Base-by-base conservation (phyloP, 2,329 filamentous ascomycete genomes). In the Trichoderma simmonsii region DNA sequence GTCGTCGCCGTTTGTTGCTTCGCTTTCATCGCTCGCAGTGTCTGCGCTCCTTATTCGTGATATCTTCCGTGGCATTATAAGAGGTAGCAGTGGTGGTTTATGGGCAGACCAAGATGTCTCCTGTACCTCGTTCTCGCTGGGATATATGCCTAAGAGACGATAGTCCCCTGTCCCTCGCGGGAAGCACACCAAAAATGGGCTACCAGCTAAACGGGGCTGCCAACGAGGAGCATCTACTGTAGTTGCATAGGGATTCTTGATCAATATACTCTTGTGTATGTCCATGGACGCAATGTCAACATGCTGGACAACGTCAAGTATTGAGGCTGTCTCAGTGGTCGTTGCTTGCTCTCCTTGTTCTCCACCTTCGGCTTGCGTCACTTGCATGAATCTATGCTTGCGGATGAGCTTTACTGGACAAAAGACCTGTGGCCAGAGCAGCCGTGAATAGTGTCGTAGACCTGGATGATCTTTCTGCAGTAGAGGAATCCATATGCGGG, bases 201-300 rank as follows among this genome's bases (percentile, higher is more conserved):
- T 73, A 51, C 63, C 64, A 66, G 21, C 51, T 21, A 67, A 62
- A 15, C 62, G 61, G n/a, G 70, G 63, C 18, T 72, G 69, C 63
- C 64, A 72, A 15, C 51, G 24, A 18, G 70, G 63, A 8, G 67
- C 48, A 32, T 39, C 24, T 6, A 73, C 21, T 7, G 59, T 72
- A 32, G 69, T 62, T 18, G 70, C 70, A 34, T 63, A 71, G 8
- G 72, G 64, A 59, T 72, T 72, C 11, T 69, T 71, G 18, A 73
- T 73, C 12, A 71, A 15, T 14, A 73, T 73, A 26, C 36, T 67
- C 24, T 30, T 21, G 26, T 65, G 60, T 51, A 43, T 67, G 12
- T 56, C 63, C 21, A 63, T 71, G 12, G 72, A 61, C 3, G 71
- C 61, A 24, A 59, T n/a, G 24, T 73, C 72, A 21, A 73, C 15